Evolutionary conservation across 2,329 filamentous ascomycete species (phyloP).

Genomic region (Ascochyta lentis): DNA sequence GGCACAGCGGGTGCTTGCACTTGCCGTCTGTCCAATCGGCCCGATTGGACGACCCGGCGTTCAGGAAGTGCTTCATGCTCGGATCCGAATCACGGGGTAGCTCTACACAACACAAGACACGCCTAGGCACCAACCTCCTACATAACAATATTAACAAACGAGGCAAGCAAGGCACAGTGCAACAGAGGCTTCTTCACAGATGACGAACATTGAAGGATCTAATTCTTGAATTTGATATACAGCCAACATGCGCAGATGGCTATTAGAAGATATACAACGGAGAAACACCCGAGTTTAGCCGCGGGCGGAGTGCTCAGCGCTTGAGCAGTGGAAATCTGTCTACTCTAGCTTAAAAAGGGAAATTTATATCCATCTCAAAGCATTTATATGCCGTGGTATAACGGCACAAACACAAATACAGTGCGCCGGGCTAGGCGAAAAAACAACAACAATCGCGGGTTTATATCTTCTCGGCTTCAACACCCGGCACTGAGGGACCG

Average conservation of each 20-base stretch:
- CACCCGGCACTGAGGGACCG: slow-evolving; percentile 10
- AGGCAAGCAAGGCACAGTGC: too few species aligned
- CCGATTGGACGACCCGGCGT: neutral
- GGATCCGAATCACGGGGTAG: neutral
- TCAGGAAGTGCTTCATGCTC: too few species aligned
- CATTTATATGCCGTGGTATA: neutral
- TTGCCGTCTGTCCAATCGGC: neutral
- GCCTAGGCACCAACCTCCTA: neutral
- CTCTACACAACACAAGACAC: neutral
- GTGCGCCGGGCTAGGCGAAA: neutral
- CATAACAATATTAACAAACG: too few species aligned
- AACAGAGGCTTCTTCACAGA: too few species aligned
- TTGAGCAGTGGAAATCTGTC: slow-evolving; percentile 9
- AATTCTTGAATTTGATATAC: slow-evolving; percentile 5
- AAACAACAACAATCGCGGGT: neutral
- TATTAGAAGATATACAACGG: slow-evolving; percentile 10
- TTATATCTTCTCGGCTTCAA: slow-evolving; percentile 27
- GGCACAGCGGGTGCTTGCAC: neutral
- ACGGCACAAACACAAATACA: neutral
- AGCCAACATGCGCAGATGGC: neutral
- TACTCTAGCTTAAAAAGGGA: neutral
- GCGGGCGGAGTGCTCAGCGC: slow-evolving; percentile 10
- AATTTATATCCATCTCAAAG: neutral
- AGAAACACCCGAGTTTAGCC: neutral
- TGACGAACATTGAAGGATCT: neutral